Percentiles rank a stretch among this genome's conserved stretches.
Evolutionary conservation across 176 grass and related monocot genomes (phyloP).

Genomic region (Zea luxurians): DNA sequence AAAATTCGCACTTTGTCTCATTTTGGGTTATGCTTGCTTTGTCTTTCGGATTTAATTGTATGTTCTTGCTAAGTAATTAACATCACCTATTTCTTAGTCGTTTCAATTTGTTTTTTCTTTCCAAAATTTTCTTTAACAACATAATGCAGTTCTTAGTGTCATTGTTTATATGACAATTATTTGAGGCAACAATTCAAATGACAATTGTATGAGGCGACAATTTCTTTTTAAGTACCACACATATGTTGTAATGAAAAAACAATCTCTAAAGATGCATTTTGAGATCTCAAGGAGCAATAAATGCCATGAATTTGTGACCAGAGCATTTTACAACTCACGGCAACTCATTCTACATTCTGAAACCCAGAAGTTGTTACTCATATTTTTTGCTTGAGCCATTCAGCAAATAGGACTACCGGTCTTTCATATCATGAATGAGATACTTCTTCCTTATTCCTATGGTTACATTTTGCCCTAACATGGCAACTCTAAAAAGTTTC

Average conservation of each 20-base stretch:
- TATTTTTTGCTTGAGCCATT: background rate
- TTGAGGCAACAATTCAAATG: no score
- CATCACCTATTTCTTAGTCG: background rate
- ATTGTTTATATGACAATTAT: background rate
- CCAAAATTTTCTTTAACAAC: background rate
- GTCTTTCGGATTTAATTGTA: background rate
- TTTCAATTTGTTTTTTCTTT: background rate
- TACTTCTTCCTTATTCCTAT: slow-evolving; percentile 8
- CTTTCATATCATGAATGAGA: background rate
- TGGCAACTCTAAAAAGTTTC: slow-evolving; percentile 85
- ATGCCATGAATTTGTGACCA: background rate
- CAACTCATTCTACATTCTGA: background rate
- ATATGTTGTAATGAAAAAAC: background rate
- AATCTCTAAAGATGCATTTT: background rate
- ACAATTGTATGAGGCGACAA: background rate
- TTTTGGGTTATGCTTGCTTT: background rate
- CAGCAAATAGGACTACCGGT: background rate
- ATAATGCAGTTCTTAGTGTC: background rate
- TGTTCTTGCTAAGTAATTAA: background rate
- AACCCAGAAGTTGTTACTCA: background rate
- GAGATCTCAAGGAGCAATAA: background rate
- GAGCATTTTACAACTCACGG: slow-evolving; percentile 1
- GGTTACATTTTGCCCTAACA: slow-evolving; percentile 35
- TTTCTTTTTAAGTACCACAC: background rate
- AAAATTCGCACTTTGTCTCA: background rate